These are phyloP conservation scores for Solanum phureja DNA, from an alignment of 257 asterid species.

Conservation along the genomic window DNA sequence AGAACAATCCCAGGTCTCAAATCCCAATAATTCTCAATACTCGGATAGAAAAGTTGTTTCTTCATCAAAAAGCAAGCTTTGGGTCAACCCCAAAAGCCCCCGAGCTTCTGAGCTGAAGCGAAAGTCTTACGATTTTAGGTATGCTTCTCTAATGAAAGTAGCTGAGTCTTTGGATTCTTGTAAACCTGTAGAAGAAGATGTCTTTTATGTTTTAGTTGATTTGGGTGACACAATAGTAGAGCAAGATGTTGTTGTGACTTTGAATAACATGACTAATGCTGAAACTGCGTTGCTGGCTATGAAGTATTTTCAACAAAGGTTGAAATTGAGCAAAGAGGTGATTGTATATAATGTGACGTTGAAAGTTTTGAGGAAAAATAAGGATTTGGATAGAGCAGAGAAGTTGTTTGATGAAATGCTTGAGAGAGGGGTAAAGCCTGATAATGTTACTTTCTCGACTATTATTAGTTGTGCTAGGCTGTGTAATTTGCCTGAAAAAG, in stretches of 20 bases:
- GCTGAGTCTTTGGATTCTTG: conserved; percentile 53
- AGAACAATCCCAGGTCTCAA: conserved; percentile 11
- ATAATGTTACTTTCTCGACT: conserved; percentile 73
- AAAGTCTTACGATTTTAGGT: conserved; percentile 51
- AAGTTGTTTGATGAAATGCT: conserved; percentile 54
- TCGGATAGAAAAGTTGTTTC: conserved; percentile 8
- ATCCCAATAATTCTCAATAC: conserved; percentile 11
- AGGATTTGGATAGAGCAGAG: conserved; percentile 50
- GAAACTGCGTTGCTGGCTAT: conserved; percentile 42
- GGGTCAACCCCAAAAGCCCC: conserved; percentile 85
- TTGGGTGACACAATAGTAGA: conserved; percentile 35
- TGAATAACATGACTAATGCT: conserved; percentile 67
- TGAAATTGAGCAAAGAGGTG: conserved; percentile 28
- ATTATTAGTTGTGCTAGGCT: conserved; percentile 82
- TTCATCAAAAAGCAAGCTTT: conserved; percentile 30
- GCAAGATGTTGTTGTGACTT: conserved; percentile 53
- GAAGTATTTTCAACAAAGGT: conserved; percentile 33
- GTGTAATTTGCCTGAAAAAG: conserved; percentile 59
- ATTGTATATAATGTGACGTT: conserved; percentile 72
- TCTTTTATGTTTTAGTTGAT: conserved; percentile 17
- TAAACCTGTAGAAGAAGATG: conserved; percentile 30
- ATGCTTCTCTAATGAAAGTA: conserved; percentile 35
- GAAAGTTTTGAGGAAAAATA: conserved; percentile 61
- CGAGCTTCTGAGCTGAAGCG: conserved; percentile 43
- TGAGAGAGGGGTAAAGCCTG: conserved; percentile 65